phyloP scores from a whole-genome alignment of 306 rosid species.

The Oemleria cerasiformis region DNA sequence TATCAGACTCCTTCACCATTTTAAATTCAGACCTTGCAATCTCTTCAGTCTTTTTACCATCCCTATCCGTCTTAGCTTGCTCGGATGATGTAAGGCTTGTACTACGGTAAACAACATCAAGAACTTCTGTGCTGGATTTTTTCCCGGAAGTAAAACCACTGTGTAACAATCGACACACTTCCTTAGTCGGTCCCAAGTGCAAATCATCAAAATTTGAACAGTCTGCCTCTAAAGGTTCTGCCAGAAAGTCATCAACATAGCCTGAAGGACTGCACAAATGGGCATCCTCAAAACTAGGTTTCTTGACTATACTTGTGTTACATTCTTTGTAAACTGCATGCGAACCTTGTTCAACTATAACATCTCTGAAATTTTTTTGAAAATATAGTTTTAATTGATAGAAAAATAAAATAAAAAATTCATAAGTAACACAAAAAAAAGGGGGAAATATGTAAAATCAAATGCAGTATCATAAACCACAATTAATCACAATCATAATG shows the following conservation, averaged over 20 bases:
- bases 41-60: background rate
- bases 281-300: conserved; percentile 18
- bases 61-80: conserved; percentile 2
- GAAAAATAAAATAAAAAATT: background rate
- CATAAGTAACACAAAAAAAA: background rate
- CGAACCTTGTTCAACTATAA: conserved; percentile 12
- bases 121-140: background rate
- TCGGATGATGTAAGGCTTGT: background rate
- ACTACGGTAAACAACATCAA: background rate
- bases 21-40: background rate
- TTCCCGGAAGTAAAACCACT: conserved; percentile 1
- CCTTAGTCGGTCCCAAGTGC: background rate
- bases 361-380: conserved; percentile 11
- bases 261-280: conserved; percentile 10
- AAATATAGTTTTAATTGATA: background rate
- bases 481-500: background rate
- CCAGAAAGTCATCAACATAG: conserved; percentile 12
- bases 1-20: background rate
- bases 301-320: conserved; percentile 1
- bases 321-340: conserved; percentile 6
- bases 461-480: background rate
- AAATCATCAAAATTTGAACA: background rate
- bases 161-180: background rate
- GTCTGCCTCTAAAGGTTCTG: conserved; percentile 7
- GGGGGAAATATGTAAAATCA: background rate